phyloP scores from a whole-genome alignment of 805 yeast genomes.

The Candida cerambycidarum region DNA sequence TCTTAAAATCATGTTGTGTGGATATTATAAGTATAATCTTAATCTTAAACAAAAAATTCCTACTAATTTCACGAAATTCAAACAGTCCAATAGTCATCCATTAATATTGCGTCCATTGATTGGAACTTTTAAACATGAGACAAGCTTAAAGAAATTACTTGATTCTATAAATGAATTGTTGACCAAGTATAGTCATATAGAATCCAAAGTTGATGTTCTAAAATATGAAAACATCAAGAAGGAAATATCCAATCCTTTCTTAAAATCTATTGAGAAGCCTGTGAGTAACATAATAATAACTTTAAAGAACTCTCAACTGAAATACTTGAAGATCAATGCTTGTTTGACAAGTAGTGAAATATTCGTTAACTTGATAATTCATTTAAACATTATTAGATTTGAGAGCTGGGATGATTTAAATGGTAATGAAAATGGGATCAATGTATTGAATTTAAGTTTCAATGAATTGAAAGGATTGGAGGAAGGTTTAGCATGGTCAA shows the following conservation, averaged over 20 bases:
- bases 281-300: slow-evolving; percentile 28
- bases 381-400: slow-evolving; percentile 35
- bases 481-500: slow-evolving; percentile 58
- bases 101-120: slow-evolving; percentile 55
- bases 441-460: slow-evolving; percentile 46
- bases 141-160: slow-evolving; percentile 29
- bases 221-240: slow-evolving; percentile 28
- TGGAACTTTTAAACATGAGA: slow-evolving; percentile 58
- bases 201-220: slow-evolving; percentile 6
- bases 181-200: slow-evolving; percentile 13
- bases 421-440: slow-evolving; percentile 31
- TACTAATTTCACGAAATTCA: slow-evolving; percentile 46
- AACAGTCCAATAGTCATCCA: slow-evolving; percentile 43
- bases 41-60: slow-evolving; percentile 47
- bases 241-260: slow-evolving; percentile 31
- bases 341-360: slow-evolving; percentile 40
- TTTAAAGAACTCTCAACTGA: slow-evolving; percentile 18
- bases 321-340: slow-evolving; percentile 25
- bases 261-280: slow-evolving; percentile 41
- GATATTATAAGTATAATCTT: slow-evolving; percentile 51
- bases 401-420: slow-evolving; percentile 23
- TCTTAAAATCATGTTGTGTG: slow-evolving; percentile 60
- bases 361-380: slow-evolving; percentile 39
- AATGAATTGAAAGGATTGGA: slow-evolving; percentile 52
- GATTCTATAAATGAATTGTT: slow-evolving; percentile 28